Percentiles rank a stretch among this genome's conserved stretches.
phyloP scores from a whole-genome alignment of 2,329 filamentous ascomycete species.

The Xylariaceae sp. region DNA sequence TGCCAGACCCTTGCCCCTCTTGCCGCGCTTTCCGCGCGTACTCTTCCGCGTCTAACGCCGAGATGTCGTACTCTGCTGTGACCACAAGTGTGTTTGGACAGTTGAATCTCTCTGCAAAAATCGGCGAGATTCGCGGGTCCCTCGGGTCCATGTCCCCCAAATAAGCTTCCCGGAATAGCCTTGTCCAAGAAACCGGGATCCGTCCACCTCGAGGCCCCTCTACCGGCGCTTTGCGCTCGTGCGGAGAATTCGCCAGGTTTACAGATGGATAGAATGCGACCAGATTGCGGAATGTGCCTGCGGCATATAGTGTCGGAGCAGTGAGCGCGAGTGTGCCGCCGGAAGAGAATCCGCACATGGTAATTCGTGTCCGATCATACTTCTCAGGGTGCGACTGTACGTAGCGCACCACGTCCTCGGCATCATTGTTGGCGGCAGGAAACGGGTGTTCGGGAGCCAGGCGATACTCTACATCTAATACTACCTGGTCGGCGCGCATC shows the following conservation, averaged over 20 bases:
- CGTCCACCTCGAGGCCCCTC: conserved; percentile 17
- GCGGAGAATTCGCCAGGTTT: conserved; percentile 31
- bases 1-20: conserved; percentile 10
- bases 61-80: conserved; percentile 35
- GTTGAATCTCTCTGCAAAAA: conserved; percentile 27
- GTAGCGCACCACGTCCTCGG: conserved; percentile 38
- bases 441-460: conserved; percentile 40
- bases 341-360: conserved; percentile 45
- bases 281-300: conserved; percentile 48
- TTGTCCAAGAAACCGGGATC: conserved; percentile 9
- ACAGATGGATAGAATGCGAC: conserved; percentile 44
- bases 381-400: conserved; percentile 1
- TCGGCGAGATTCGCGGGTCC: conserved; percentile 35
- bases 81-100: conserved; percentile 33
- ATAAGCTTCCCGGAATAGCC: conserved; percentile 36
- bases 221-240: conserved; percentile 27
- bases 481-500: conserved; percentile 22
- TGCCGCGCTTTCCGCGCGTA: conserved; percentile 26
- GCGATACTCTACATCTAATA: conserved; percentile 34
- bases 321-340: conserved; percentile 45
- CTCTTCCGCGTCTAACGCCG: conserved; percentile 34
- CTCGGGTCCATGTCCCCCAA: conserved; percentile 25
- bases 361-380: conserved; percentile 31
- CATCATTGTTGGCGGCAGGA: conserved; percentile 29
- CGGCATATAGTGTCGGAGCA: conserved; percentile 30